Evolutionary conservation across 225 moss, liverwort and hornwort genomes (phyloP).

Genomic region (Sphagnum tenellum): DNA sequence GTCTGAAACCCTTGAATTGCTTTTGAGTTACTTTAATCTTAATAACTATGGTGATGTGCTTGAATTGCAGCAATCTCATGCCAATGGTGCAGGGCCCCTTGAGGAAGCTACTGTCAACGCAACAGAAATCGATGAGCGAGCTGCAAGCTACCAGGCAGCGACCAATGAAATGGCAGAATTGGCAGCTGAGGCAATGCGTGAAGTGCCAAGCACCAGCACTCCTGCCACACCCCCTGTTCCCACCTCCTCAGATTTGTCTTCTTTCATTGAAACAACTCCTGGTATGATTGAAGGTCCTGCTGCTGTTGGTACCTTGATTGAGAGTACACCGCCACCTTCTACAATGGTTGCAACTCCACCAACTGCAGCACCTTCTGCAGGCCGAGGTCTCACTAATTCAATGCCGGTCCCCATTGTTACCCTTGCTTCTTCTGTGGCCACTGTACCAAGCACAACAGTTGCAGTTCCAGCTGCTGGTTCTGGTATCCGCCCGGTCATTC

Average conservation of each 20-base stretch:
- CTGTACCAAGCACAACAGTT: constrained; percentile 13
- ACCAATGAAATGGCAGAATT: constrained; percentile 24
- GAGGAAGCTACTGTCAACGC: constrained; percentile 33
- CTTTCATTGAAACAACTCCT: constrained; percentile 18
- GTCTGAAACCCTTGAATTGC: no score
- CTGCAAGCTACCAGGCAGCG: constrained; percentile 27
- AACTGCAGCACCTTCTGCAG: constrained; percentile 19
- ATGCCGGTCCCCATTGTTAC: no score
- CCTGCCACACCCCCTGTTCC: constrained; percentile 23
- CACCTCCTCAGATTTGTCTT: constrained; percentile 18
- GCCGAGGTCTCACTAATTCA: no score
- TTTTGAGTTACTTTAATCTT: no score
- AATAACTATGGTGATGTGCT: neutral
- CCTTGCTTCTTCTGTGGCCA: no score
- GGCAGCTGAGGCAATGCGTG: constrained; percentile 24
- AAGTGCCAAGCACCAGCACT: constrained; percentile 24
- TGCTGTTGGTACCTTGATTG: neutral
- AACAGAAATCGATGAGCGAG: constrained; percentile 55
- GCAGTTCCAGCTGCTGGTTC: constrained; percentile 27
- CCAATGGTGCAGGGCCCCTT: constrained; percentile 26
- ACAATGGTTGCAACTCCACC: constrained; percentile 27
- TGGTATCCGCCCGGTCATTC: constrained; percentile 35
- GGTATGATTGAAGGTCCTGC: constrained; percentile 9
- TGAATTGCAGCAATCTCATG: constrained; percentile 36
- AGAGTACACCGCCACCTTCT: neutral